phyloP scores from a whole-genome alignment of 352 stramenopile genomes.

The Globisporangium acanthophoron region DNA sequence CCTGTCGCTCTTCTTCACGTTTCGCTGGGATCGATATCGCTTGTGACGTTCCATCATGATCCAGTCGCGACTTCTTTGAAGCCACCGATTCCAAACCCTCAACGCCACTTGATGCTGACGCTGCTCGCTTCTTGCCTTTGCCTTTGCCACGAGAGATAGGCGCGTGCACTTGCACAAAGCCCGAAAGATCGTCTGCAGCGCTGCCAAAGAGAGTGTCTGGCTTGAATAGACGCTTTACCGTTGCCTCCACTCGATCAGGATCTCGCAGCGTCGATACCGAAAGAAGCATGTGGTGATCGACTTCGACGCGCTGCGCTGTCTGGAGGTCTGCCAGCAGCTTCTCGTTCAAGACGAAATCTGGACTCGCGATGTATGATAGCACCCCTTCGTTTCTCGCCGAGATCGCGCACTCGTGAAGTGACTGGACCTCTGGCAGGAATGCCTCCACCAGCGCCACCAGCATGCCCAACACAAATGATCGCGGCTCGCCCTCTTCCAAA shows the following conservation, averaged over 20 bases:
- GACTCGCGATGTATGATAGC: conserved; percentile 17
- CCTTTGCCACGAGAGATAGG: conserved; percentile 6
- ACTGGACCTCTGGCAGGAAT: conserved; percentile 25
- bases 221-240: conserved; percentile 38
- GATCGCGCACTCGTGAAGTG: conserved; percentile 15
- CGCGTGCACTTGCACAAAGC: background rate
- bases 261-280: conserved; percentile 47
- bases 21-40: background rate
- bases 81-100: background rate
- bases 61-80: background rate
- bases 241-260: conserved; percentile 28
- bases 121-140: conserved; percentile 18
- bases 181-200: background rate
- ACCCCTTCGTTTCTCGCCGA: conserved; percentile 14
- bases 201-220: conserved; percentile 37
- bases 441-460: conserved; percentile 26
- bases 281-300: conserved; percentile 48
- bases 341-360: conserved; percentile 26
- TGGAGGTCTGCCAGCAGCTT: conserved; percentile 34
- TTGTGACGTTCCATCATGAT: background rate
- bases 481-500: conserved; percentile 2
- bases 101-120: background rate
- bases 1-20: conserved; percentile 19
- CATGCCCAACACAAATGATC: conserved; percentile 29
- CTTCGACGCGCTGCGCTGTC: conserved; percentile 35